Base-by-base conservation (phyloP, 2,329 filamentous ascomycete genomes). In the Fusarium xyrophilum region DNA sequence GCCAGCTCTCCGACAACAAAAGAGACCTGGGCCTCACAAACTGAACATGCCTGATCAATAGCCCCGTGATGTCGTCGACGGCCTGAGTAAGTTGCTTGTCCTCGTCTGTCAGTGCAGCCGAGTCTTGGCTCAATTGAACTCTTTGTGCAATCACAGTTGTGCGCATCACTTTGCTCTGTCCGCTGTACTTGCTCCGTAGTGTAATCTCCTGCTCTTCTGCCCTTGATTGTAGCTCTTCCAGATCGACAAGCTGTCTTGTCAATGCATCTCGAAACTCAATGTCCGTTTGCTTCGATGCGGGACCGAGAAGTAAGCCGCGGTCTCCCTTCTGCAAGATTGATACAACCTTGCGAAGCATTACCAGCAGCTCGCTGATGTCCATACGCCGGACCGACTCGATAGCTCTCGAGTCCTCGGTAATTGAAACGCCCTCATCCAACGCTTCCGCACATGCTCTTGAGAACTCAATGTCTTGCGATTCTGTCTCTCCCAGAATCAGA, bases 91-190 rank as follows among this genome's bases (percentile, higher is more conserved):
- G 93, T 8, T 85, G 84, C 67, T 86, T 88, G 78, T 95, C 92
- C 69, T 90, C 84, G 44, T 89, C 85, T 1, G 90, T 91, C 30
- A 95, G 83, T 6, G 86, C 83, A 2, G 91, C 88, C 69, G 89
- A 89, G 75, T 93, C 89, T 67, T 88, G 91, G 78, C 90, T 93
- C 40, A 96, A 83, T 73, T 93, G 89, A 21, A 96, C 91, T 75
- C 92, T 91, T 74, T 95, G 91, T 19, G 91, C 91, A 52, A 95
- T 88, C 33, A 95, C 88, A 0, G 92, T 95, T 2, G 92, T 93
- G 44, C 93, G 85, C 40, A 93, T 79, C 43, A 91, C 88, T 68
- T 88, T 89, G 78, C 86, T 86, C 67, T 90, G 89, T 14, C 90
- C 85, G 71, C 90, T 90, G 77, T 96, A 91, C 75, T 90, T 90